Conservation (phyloP, 495 filamentous ascomycete genomes). For the Neurospora africana region DNA sequence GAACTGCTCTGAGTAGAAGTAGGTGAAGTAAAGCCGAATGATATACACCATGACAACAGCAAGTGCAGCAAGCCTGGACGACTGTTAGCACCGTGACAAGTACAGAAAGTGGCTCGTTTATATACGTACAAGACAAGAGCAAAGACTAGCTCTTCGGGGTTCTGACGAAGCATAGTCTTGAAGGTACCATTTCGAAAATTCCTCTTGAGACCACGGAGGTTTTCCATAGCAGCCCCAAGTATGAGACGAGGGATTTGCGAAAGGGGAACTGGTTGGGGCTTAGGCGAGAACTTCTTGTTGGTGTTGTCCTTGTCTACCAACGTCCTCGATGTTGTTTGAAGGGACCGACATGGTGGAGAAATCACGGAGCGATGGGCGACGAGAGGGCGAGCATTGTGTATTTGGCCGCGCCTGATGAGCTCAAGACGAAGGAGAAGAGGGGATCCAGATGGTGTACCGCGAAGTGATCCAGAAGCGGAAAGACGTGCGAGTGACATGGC, state of each 20-base stretch:
- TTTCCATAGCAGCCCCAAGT: constrained; percentile 18
- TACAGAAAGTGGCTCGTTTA: neutral
- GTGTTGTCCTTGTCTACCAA: constrained; percentile 2
- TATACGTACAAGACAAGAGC: constrained; percentile 16
- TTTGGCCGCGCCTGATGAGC: neutral
- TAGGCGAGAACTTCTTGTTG: constrained; percentile 12
- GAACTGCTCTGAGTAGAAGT: constrained; percentile 48
- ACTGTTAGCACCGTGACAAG: neutral
- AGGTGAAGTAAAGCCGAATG: constrained; percentile 55
- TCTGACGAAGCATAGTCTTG: constrained; percentile 23
- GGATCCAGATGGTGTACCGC: neutral
- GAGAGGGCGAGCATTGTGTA: neutral
- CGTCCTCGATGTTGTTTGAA: constrained; percentile 10
- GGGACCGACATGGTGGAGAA: constrained; percentile 7
- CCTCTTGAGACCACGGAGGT: constrained; percentile 21
- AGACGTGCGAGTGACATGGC: neutral
- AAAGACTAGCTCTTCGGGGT: constrained; percentile 31
- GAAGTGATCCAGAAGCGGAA: neutral
- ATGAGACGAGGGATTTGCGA: constrained; percentile 16
- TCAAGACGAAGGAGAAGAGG: constrained; percentile 1
- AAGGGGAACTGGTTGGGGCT: constrained; percentile 6
- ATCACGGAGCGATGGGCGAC: neutral
- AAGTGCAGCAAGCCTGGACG: constrained; percentile 32
- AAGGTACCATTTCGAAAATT: constrained; percentile 25
- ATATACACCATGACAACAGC: constrained; percentile 43